Evolutionary conservation across 1,284 basidiomycete genomes (phyloP), one percentile per base, ranked within the genome.

Genomic region (Marasmius sp.): DNA sequence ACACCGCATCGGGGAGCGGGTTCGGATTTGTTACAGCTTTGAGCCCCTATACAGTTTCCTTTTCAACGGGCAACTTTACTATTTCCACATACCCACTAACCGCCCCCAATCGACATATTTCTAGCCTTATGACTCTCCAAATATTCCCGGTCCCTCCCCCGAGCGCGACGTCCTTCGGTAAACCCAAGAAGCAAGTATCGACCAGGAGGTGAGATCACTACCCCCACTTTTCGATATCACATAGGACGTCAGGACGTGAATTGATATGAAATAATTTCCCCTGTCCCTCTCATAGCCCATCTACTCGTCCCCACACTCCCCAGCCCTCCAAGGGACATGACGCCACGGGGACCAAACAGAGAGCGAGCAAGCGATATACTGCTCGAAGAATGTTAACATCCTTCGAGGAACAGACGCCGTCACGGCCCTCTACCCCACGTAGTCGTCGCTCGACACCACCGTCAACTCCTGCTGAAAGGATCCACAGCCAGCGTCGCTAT

Each of bases 181-280:
- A 27, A 43, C 34, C 16, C 10, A 36, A 41, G 58, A 60, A 60
- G 58, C 51, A 27, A 33, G 18, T 20, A 16, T 34, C 55, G 47
- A 43, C 45, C 52, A 55, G 18, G 18, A 60, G 52, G 59, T 60
- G 59, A 60, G 59, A 55, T 54, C 33, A 16, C 45, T 27, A 12
- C n/a, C 27, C 38, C 16, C 37, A 16, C 3, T 20, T 54, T 16
- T 38, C 45, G 41, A 52, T 51, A 53, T 43, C 41, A 54, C 47
- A 20, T 33, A 27, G 27, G 27, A 27, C 27, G 27, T 27, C 27
- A 27, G 27, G 27, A 37, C 12, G 45, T 55, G 18, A 54, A 49
- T 54, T 20, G 53, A 54, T 37, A 34, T 39, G 37, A 47, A 36
- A 43, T 53, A 18, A 34, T n/a, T 22, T 8, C 36, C 38, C 37